Conservation (phyloP, 306 rosid genomes). For the Alnus glutinosa region DNA sequence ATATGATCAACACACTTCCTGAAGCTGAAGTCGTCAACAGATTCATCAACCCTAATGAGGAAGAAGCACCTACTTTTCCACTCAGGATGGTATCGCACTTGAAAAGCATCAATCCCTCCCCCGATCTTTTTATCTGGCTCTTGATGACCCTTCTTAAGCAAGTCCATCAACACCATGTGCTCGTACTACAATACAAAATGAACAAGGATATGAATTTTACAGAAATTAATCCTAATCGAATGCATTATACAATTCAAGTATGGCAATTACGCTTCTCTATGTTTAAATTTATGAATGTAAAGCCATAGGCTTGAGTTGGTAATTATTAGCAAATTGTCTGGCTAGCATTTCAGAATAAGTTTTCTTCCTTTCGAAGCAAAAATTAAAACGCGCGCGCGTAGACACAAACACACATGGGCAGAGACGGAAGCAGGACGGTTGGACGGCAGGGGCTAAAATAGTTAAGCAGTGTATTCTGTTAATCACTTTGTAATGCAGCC, state of each 20-base stretch:
- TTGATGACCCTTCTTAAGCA: constrained; percentile 71
- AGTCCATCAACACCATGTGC: constrained; percentile 57
- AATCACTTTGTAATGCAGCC: not conserved
- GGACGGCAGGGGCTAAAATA: not conserved
- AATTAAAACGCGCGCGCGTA: not conserved
- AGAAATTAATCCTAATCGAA: not conserved
- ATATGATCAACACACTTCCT: constrained; percentile 83
- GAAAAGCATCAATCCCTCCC: constrained; percentile 56
- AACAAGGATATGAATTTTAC: not conserved
- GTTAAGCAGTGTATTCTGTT: not conserved
- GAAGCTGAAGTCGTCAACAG: constrained; percentile 82
- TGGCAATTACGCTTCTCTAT: not conserved
- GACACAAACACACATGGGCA: not conserved
- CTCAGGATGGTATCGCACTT: constrained; percentile 68
- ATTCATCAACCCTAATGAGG: constrained; percentile 67
- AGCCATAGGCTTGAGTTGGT: too few species aligned
- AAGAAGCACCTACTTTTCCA: constrained; percentile 82
- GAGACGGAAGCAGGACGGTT: not conserved
- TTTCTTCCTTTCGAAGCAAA: not conserved
- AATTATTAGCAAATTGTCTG: not conserved
- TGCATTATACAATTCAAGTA: not conserved
- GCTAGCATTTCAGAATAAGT: not conserved
- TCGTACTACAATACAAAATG: constrained; percentile 67
- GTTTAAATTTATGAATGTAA: not conserved
- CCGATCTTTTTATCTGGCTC: constrained; percentile 63